Evolutionary conservation across 805 yeast genomes (phyloP), one percentile per base, ranked within the genome.

Genomic region (Kluyveromyces dobzhanskii): DNA sequence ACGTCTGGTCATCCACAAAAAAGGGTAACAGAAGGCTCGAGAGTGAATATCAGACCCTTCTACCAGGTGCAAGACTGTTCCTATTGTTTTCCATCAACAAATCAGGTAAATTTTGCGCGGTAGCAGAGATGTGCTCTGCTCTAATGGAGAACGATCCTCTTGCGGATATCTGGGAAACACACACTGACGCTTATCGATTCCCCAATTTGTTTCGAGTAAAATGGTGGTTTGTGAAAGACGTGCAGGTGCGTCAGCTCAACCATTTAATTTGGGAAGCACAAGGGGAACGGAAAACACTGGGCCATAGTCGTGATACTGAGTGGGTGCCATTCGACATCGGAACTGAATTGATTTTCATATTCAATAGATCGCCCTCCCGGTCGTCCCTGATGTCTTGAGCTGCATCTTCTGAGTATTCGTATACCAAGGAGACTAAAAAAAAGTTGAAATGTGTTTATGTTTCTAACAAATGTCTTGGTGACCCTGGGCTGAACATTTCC

Each of bases 281-380:
- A 47, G 76, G 69, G 19, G 16, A 32, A 17, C 16, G 11, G 11
- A 65, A 64, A 49, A 72, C 78, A 1, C 75, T 78, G 1, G 71
- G 80, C 1, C 67, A 70, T 45, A 75, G 81, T 14, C 67, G 82
- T 47, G 83, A 78, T 48, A 73, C 81, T 0, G 81, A 76, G 52
- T 78, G 73, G 41, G 47, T 76, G 16, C 77, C 81, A 1, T 61
- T 59, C 36, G 66, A 63, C 3, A 57, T 71, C 21, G 81, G 77
- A 1, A 42, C 59, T 8, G 59, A 69, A 14, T 67, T 76, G 68
- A 40, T 77, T 30, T 62, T 67, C 18, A 60, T 73, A 4, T 73
- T 74, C 47, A 51, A 13, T 11, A 27, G 11, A 6, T 12, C 30
- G n/a, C n/a, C 6, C 6, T 7, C 16, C 11, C 5, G 11, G 7